Base-by-base conservation (phyloP, 1,139 yeast species). In the Yamadazyma dushanensis region DNA sequence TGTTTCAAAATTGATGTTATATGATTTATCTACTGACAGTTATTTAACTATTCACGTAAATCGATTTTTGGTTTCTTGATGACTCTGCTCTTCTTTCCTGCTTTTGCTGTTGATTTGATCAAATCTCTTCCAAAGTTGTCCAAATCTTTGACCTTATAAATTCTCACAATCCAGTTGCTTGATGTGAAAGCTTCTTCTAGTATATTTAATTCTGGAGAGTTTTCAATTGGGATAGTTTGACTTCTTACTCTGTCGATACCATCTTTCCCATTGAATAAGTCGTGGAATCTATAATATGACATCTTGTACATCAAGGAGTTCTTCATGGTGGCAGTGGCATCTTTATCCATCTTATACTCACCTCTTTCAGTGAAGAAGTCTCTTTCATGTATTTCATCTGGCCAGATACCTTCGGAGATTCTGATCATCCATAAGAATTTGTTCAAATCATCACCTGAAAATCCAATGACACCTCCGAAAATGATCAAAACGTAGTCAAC, bases 361-460 rank as follows among this genome's bases (percentile, higher is more conserved):
- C 97, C 97, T 38, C 76, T 66, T 8, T 80, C 77, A 16, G 94
- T 85, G 72, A 89, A 94, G 66, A 69, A 94, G 48, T 82, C 78
- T 46, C 95, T 71, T 64, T 94, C 98, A 49, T 70, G 77, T 38
- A 94, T 80, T 57, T 92, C 97, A 23, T 92, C 97, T 1, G 99
- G 99, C 99, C 99, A 94, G 44, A 94, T 88, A 42, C 98, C 98
- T 63, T 92, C 96, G n/a, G 97, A 79, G 49, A 94, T 94, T 62
- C 98, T 80, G 30, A 94, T 90, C 99, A 94, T 94, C 99, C 99
- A 94, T 54, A 94, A 66, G 66, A 89, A 94, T 65, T 94, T 94
- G 71, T 94, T 94, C 55, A 94, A 72, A 65, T 94, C 99, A 61
- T 94, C 99, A 39, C 99, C 98, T 10, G 95, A 82, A 66, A 79